Conservation (phyloP, 23 red algal genomes). For the Pyropia haitanensis region DNA sequence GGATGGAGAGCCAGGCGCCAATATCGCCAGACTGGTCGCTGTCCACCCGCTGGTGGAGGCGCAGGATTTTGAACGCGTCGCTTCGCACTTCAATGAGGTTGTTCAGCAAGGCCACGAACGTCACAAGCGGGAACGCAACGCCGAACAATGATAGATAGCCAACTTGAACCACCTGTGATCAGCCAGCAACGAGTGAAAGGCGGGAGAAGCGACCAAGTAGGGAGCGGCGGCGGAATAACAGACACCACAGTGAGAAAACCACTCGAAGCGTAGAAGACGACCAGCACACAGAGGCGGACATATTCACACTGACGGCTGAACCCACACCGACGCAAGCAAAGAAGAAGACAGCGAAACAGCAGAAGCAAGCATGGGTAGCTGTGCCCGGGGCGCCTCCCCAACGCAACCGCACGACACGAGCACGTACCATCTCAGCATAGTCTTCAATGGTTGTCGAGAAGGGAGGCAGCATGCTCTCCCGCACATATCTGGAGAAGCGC, state of each 20-base stretch:
- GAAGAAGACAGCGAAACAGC: too few species aligned
- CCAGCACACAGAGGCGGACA: too few species aligned
- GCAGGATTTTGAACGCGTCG: conserved; percentile 64
- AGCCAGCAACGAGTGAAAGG: too few species aligned
- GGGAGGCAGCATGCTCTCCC: conserved; percentile 28
- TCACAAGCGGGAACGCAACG: conserved; percentile 51
- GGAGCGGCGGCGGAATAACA: too few species aligned
- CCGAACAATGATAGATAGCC: conserved; percentile 58
- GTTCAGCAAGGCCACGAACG: conserved; percentile 43
- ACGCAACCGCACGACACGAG: too few species aligned
- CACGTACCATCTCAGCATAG: conserved; percentile 42
- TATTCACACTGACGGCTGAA: too few species aligned
- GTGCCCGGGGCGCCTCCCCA: too few species aligned
- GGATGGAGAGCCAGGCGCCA: conserved; percentile 56
- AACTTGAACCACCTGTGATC: conserved; percentile 30
- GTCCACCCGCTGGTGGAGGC: conserved; percentile 40
- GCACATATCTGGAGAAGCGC: conserved; percentile 6
- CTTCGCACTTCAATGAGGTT: conserved; percentile 61
- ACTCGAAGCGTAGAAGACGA: too few species aligned
- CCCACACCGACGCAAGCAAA: too few species aligned
- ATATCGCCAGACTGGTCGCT: conserved; percentile 64
- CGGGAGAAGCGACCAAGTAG: too few species aligned
- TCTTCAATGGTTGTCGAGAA: conserved; percentile 59
- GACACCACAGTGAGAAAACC: too few species aligned
- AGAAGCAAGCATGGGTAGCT: too few species aligned